A percentile compares a stretch with the other conserved stretches of the same genome.
Evolutionary conservation across 257 asterid species (phyloP).

Genomic region (Nicotiana otophora): DNA sequence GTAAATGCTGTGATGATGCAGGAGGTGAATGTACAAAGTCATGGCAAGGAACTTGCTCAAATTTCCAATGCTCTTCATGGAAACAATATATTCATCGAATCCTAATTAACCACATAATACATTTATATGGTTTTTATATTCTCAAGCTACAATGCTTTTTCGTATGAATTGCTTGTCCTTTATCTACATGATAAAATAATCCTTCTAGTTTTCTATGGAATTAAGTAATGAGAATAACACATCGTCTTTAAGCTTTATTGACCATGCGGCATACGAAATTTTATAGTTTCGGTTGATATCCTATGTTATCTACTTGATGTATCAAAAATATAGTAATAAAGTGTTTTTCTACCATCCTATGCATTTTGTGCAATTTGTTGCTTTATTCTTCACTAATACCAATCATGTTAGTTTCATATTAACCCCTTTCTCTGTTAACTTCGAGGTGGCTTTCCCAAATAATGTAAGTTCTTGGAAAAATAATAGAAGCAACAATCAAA

Average conservation of each 20-base stretch:
- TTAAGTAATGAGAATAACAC: not conserved
- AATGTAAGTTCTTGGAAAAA: too few species aligned
- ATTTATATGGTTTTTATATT: not conserved
- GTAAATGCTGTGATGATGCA: conserved; percentile 13
- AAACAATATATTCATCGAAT: not conserved
- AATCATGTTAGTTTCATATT: not conserved
- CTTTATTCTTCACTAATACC: too few species aligned
- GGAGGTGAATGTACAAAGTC: conserved; percentile 8
- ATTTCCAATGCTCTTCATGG: conserved; percentile 20
- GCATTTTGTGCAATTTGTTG: not conserved
- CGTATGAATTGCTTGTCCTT: not conserved
- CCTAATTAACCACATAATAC: not conserved
- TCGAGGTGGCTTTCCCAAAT: too few species aligned
- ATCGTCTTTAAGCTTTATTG: not conserved
- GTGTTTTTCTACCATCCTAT: not conserved
- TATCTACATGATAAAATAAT: not conserved
- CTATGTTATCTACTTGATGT: not conserved
- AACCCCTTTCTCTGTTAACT: too few species aligned
- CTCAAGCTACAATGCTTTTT: not conserved
- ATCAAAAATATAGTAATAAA: not conserved
- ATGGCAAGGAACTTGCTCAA: conserved; percentile 19
- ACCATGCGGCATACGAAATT: not conserved
- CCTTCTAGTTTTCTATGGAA: not conserved
- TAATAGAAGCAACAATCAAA: too few species aligned
- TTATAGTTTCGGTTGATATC: not conserved